Percentiles rank a stretch among this genome's conserved stretches.
These are phyloP conservation scores for Elsinoe ampelina DNA, from an alignment of 2,329 filamentous ascomycete species.

Conservation along the genomic window DNA sequence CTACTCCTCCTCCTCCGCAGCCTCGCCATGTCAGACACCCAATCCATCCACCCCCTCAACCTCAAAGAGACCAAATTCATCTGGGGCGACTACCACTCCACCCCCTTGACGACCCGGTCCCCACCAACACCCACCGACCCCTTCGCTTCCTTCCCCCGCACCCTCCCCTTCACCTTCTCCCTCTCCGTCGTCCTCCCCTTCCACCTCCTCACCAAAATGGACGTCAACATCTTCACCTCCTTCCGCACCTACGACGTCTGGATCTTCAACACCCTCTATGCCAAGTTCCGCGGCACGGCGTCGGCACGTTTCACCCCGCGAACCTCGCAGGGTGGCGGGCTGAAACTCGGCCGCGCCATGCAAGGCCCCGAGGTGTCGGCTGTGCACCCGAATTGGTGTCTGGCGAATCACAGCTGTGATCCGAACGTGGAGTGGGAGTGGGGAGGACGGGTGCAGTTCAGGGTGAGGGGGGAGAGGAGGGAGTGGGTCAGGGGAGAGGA, in stretches of 20 bases:
- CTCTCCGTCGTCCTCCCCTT: slow-evolving; percentile 66
- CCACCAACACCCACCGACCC: slow-evolving; percentile 12
- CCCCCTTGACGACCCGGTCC: slow-evolving; percentile 19
- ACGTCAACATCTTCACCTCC: slow-evolving; percentile 61
- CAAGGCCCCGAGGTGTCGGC: slow-evolving; percentile 84
- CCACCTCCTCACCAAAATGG: slow-evolving; percentile 75
- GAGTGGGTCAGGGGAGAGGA: slow-evolving; percentile 34
- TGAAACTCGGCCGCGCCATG: slow-evolving; percentile 43
- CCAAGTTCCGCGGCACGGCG: slow-evolving; percentile 87
- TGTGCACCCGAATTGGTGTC: slow-evolving; percentile 90
- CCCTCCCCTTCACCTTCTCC: slow-evolving; percentile 68
- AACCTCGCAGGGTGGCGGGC: slow-evolving; percentile 16
- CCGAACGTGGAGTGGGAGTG: slow-evolving; percentile 95
- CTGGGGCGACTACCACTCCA: slow-evolving; percentile 53
- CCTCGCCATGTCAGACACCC: slow-evolving; percentile 52
- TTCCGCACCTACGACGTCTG: slow-evolving; percentile 56
- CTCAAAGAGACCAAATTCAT: slow-evolving; percentile 54
- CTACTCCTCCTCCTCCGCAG: slow-evolving; percentile 50
- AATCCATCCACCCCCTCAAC: slow-evolving; percentile 49
- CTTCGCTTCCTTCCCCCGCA: slow-evolving; percentile 37
- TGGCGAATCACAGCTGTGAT: slow-evolving; percentile 93
- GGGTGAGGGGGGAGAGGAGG: slow-evolving; percentile 50
- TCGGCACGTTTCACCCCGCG: slow-evolving; percentile 64
- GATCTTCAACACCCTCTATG: slow-evolving; percentile 85
- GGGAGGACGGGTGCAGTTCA: slow-evolving; percentile 67